Conservation (phyloP, 2,329 filamentous ascomycete genomes). For the Alternaria ethzedia region DNA sequence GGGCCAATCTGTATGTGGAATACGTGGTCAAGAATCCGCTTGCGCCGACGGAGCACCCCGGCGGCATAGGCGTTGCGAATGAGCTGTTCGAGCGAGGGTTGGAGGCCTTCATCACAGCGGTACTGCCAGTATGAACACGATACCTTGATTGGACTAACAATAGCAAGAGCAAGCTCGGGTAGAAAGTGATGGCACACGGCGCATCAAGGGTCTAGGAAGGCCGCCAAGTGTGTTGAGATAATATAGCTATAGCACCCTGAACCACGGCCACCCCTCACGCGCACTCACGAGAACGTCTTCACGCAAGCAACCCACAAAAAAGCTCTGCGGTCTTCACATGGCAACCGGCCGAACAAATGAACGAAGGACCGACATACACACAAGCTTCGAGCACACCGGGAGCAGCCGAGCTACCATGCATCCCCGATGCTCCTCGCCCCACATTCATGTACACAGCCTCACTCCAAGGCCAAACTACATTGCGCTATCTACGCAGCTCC, state of each 20-base stretch:
- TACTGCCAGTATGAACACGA: slow-evolving; percentile 38
- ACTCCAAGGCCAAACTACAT: background rate
- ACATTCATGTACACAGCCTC: slow-evolving; percentile 18
- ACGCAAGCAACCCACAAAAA: background rate
- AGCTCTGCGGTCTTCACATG: background rate
- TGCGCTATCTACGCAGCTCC: background rate
- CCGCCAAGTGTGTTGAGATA: background rate
- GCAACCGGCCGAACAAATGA: background rate
- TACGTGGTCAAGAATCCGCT: slow-evolving; percentile 75
- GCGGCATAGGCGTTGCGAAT: slow-evolving; percentile 68
- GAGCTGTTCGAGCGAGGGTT: slow-evolving; percentile 70
- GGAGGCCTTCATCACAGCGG: slow-evolving; percentile 74
- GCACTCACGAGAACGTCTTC: background rate
- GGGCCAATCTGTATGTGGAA: slow-evolving; percentile 97
- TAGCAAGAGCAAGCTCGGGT: background rate
- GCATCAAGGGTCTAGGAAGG: background rate
- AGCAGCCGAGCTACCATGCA: background rate
- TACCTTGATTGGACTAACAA: background rate
- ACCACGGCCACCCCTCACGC: background rate
- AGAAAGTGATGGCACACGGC: background rate
- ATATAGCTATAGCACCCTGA: background rate
- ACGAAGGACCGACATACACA: background rate
- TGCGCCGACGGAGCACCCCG: slow-evolving; percentile 66
- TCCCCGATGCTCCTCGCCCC: background rate
- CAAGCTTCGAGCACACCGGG: slow-evolving; percentile 35